Evolutionary conservation across 177 flowering plant genomes (phyloP).

Genomic region (Vitis hybrid): DNA sequence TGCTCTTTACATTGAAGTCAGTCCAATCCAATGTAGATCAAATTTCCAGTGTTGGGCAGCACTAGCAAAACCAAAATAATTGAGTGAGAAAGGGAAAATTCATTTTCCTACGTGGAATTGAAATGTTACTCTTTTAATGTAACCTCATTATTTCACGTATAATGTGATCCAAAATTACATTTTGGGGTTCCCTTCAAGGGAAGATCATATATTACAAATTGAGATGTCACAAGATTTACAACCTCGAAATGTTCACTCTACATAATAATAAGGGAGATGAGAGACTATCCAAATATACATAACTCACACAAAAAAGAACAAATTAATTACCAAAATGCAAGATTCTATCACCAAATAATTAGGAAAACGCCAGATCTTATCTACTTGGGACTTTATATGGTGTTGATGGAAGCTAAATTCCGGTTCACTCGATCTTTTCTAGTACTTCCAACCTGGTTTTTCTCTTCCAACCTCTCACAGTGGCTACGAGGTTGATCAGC

Average conservation of each 20-base stretch:
- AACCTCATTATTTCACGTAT: slow-evolving; percentile 4
- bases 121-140: neutral
- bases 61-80: too few relatives aligned
- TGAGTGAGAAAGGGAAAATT: too few relatives aligned
- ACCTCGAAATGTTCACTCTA: slow-evolving; percentile 11
- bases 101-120: neutral
- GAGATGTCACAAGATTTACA: slow-evolving; percentile 25
- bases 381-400: neutral
- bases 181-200: slow-evolving; percentile 7
- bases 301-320: slow-evolving; percentile 6
- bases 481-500: slow-evolving; percentile 83
- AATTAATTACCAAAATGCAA: neutral
- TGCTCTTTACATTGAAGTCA: too few relatives aligned
- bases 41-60: too few relatives aligned
- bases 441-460: slow-evolving; percentile 83
- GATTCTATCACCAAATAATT: neutral
- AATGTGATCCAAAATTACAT: slow-evolving; percentile 20
- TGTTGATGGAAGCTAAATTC: slow-evolving; percentile 3
- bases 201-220: slow-evolving; percentile 12
- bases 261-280: slow-evolving; percentile 1
- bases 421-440: slow-evolving; percentile 71
- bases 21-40: too few relatives aligned
- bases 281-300: slow-evolving; percentile 24
- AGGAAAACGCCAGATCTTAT: neutral
- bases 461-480: slow-evolving; percentile 94